phyloP scores from a whole-genome alignment of 164 flowering plant genomes.

The Echeveria elegans region DNA sequence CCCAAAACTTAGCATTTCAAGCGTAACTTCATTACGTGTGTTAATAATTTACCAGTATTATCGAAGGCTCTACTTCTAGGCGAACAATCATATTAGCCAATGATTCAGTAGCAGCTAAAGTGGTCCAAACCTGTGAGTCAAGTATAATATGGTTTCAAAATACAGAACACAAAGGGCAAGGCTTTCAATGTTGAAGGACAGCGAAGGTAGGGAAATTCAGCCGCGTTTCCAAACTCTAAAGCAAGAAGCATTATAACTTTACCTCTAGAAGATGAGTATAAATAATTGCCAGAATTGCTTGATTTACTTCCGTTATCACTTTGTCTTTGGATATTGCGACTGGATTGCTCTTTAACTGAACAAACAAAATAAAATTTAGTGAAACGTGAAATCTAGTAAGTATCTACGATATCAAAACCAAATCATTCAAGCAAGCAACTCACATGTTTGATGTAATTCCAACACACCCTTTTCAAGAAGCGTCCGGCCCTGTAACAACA shows the following conservation, averaged over 20 bases:
- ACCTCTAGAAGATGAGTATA: conserved; percentile 45
- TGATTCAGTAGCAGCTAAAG: background rate
- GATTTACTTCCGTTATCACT: conserved; percentile 31
- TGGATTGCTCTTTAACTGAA: conserved; percentile 16
- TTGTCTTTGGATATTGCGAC: conserved; percentile 15
- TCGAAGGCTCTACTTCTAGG: background rate
- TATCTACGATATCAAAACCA: background rate
- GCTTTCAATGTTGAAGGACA: background rate
- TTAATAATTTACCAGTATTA: background rate
- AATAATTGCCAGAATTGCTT: conserved; percentile 36
- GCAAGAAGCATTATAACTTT: conserved; percentile 25
- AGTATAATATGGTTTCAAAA: background rate
- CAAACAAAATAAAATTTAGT: background rate
- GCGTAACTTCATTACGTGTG: too few species aligned
- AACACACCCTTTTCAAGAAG: conserved; percentile 16
- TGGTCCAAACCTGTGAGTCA: background rate
- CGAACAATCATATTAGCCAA: background rate
- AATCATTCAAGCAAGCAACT: background rate
- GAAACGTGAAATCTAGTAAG: background rate
- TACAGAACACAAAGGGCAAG: background rate
- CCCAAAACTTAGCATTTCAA: background rate
- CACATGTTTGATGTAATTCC: conserved; percentile 33
- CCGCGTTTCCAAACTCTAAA: background rate
- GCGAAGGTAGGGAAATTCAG: background rate
- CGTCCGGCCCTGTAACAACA: conserved; percentile 25